These are phyloP conservation scores for Nematodospora valgi DNA, from an alignment of 805 yeast genomes.

Conservation along the genomic window DNA sequence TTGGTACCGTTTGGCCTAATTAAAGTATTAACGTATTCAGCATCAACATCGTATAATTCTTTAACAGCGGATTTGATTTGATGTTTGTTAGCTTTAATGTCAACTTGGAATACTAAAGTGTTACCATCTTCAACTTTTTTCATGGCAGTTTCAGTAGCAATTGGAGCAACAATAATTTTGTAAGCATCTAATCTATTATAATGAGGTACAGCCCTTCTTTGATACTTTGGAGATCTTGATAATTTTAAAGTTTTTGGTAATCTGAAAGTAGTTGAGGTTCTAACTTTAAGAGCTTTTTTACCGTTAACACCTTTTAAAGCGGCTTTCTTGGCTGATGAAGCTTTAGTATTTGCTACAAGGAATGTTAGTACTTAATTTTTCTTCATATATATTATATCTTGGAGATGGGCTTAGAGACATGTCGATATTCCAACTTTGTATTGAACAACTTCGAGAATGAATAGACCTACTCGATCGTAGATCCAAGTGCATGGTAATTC, in stretches of 20 bases:
- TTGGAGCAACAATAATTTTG: conserved; percentile 91
- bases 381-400: too few relatives aligned
- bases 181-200: conserved; percentile 94
- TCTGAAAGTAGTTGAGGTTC: conserved; percentile 94
- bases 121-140: conserved; percentile 99
- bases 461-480: too few relatives aligned
- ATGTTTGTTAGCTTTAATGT: conserved; percentile 94
- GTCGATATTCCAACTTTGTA: not conserved
- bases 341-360: conserved; percentile 58
- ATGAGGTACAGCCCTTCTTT: conserved; percentile 95
- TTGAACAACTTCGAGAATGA: too few relatives aligned
- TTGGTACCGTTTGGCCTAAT: conserved; percentile 99
- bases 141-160: conserved; percentile 98
- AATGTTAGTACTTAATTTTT: conserved; percentile 27
- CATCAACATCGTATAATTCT: conserved; percentile 97
- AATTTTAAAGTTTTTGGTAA: conserved; percentile 95
- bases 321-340: conserved; percentile 98
- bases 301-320: conserved; percentile 96
- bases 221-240: conserved; percentile 93
- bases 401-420: not conserved
- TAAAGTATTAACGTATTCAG: conserved; percentile 90
- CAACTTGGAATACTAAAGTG: conserved; percentile 98
- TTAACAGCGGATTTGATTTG: conserved; percentile 98
- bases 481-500: too few relatives aligned
- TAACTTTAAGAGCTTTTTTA: conserved; percentile 85